Percentiles rank a stretch among this genome's conserved stretches.
These are phyloP conservation scores for Cladophialophora yegresii DNA, from an alignment of 2,329 filamentous ascomycete species.

Conservation along the genomic window DNA sequence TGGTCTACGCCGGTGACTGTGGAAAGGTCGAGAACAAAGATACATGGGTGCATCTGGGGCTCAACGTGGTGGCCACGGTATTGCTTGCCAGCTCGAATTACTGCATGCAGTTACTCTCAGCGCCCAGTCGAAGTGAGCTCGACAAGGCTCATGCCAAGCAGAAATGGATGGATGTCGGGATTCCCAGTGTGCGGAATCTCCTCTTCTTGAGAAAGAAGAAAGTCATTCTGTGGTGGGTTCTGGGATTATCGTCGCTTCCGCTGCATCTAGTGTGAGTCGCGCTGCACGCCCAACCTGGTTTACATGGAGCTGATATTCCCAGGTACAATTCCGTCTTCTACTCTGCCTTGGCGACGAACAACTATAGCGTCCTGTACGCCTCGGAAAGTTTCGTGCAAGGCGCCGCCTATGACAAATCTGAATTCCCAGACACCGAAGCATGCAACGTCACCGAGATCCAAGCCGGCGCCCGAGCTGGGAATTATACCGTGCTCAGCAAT, in stretches of 20 bases:
- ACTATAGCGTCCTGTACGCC: conserved; percentile 35
- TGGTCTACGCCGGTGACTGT: conserved; percentile 33
- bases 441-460: conserved; percentile 32
- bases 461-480: conserved; percentile 7
- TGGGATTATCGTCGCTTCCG: conserved; percentile 36
- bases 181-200: conserved; percentile 40
- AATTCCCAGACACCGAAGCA: conserved; percentile 22
- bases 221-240: conserved; percentile 34
- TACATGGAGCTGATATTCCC: conserved; percentile 23
- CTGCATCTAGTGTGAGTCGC: conserved; percentile 37
- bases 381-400: conserved; percentile 28
- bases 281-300: conserved; percentile 27
- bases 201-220: conserved; percentile 27
- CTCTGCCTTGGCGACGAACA: conserved; percentile 34
- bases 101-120: conserved; percentile 55
- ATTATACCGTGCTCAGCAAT: conserved; percentile 27
- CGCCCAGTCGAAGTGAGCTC: conserved; percentile 54
- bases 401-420: conserved; percentile 28
- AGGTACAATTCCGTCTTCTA: conserved; percentile 40
- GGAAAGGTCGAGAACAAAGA: conserved; percentile 26
- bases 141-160: conserved; percentile 49
- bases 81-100: conserved; percentile 54
- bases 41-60: conserved; percentile 47
- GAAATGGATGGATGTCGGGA: conserved; percentile 41
- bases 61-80: conserved; percentile 53